Conservation (phyloP, 2,329 filamentous ascomycete species). For the Botryotinia globosa region DNA sequence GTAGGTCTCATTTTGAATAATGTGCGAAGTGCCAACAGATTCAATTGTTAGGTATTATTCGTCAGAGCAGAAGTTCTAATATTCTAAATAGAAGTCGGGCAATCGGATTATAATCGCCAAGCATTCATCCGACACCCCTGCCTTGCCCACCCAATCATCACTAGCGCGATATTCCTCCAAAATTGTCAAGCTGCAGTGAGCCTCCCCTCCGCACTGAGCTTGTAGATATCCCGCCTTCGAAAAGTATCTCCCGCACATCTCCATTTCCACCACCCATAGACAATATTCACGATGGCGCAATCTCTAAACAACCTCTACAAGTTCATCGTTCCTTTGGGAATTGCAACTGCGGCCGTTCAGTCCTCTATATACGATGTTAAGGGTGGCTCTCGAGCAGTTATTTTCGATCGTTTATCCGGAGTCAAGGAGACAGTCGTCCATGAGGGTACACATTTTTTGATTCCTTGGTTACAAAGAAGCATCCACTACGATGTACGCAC, state of each 20-base stretch:
- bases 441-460: slow-evolving; percentile 93
- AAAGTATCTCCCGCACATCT: slow-evolving; percentile 21
- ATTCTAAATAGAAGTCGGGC: slow-evolving; percentile 16
- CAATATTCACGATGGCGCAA: slow-evolving; percentile 44
- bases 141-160: background rate
- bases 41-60: slow-evolving; percentile 10
- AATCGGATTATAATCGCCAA: slow-evolving; percentile 28
- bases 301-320: slow-evolving; percentile 61
- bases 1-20: slow-evolving; percentile 38
- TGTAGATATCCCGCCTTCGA: slow-evolving; percentile 18
- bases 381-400: slow-evolving; percentile 90
- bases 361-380: slow-evolving; percentile 95
- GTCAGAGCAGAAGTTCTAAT: background rate
- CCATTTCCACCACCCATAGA: slow-evolving; percentile 13
- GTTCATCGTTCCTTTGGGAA: slow-evolving; percentile 69
- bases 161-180: slow-evolving; percentile 33
- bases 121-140: slow-evolving; percentile 23
- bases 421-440: slow-evolving; percentile 91
- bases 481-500: slow-evolving; percentile 97
- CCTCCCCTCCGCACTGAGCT: slow-evolving; percentile 16
- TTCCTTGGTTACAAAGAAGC: slow-evolving; percentile 92
- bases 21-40: slow-evolving; percentile 7
- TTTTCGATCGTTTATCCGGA: slow-evolving; percentile 90
- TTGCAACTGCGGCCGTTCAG: slow-evolving; percentile 66
- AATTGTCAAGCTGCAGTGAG: slow-evolving; percentile 29